Evolutionary conservation across 1,284 basidiomycete species (phyloP).

Genomic region (Ustilago lituana): DNA sequence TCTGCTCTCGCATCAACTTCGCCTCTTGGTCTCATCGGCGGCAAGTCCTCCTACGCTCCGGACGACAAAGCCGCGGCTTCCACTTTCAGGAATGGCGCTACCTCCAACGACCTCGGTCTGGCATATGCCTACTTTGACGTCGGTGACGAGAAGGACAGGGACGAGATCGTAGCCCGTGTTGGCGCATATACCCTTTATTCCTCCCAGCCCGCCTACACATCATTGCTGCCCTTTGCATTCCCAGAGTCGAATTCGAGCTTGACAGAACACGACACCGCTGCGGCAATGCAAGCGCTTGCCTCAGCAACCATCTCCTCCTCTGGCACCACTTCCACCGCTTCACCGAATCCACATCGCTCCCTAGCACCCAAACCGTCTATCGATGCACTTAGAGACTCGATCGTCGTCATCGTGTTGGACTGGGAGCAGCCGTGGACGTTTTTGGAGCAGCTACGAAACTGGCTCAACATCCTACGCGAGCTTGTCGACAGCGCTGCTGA

Average conservation of each 20-base stretch:
- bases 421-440: conserved; percentile 95
- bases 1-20: conserved; percentile 71
- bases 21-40: conserved; percentile 67
- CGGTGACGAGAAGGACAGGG: conserved; percentile 56
- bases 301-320: conserved; percentile 15
- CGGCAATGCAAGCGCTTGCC: conserved; percentile 27
- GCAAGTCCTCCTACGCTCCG: conserved; percentile 4
- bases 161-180: conserved; percentile 68
- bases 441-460: conserved; percentile 83
- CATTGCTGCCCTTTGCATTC: conserved; percentile 83
- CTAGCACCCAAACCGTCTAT: conserved; percentile 36
- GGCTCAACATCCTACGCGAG: conserved; percentile 72
- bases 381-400: conserved; percentile 76
- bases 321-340: neutral
- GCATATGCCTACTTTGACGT: conserved; percentile 62
- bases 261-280: conserved; percentile 28
- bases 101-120: conserved; percentile 48
- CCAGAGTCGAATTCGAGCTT: conserved; percentile 71
- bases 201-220: conserved; percentile 76
- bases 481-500: conserved; percentile 73
- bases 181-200: conserved; percentile 90
- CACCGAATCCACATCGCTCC: neutral
- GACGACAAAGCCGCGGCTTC: conserved; percentile 7
- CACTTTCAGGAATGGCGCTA: neutral
- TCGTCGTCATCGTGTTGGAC: conserved; percentile 88